phyloP scores from a whole-genome alignment of 805 yeast genomes.

The Wickerhamomyces mucosus region DNA sequence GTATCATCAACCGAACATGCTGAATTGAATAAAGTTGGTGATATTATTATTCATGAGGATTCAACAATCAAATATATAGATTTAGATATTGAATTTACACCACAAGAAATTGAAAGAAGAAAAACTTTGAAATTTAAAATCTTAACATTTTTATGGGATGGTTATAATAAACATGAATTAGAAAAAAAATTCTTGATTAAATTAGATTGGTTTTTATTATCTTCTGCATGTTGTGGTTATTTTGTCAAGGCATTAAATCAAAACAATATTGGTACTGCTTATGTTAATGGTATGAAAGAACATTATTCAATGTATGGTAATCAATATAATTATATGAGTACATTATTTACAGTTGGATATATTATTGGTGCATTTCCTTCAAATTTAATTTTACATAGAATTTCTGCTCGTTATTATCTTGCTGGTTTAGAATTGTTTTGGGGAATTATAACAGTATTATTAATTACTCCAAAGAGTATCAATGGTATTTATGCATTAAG shows the following conservation, averaged over 20 bases:
- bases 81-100: neutral
- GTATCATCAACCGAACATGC: no score
- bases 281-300: conserved; percentile 25
- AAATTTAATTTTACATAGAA: conserved; percentile 24
- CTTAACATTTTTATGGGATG: no score
- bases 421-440: conserved; percentile 35
- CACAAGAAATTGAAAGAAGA: neutral
- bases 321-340: conserved; percentile 32
- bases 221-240: conserved; percentile 4
- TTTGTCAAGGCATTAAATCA: conserved; percentile 4
- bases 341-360: conserved; percentile 40
- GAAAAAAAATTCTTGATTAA: conserved; percentile 3
- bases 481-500: conserved; percentile 20
- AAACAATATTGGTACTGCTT: conserved; percentile 19
- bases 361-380: conserved; percentile 39
- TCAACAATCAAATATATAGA: neutral
- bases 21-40: no score
- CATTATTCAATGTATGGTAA: conserved; percentile 28
- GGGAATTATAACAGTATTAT: conserved; percentile 26
- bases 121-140: no score
- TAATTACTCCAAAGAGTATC: conserved; percentile 7
- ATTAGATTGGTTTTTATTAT: conserved; percentile 3
- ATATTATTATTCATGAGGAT: neutral
- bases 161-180: conserved; percentile 1
- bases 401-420: conserved; percentile 30